phyloP scores from a whole-genome alignment of 345 rosid species.

The Mallotus nudiflorus region DNA sequence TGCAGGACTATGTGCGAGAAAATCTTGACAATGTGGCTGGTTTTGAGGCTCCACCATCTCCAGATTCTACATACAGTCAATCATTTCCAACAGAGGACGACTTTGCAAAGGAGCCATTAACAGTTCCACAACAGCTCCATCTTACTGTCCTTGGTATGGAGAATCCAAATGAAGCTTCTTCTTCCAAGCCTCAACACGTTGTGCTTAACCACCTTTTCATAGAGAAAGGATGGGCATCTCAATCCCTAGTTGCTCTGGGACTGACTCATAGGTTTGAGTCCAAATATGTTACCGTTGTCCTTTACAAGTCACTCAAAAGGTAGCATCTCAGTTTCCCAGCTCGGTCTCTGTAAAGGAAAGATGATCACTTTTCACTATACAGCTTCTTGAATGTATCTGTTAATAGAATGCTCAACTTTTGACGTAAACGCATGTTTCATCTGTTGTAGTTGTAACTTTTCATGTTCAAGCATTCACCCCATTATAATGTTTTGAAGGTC shows the following conservation, averaged over 20 bases:
- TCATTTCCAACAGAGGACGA: slow-evolving; percentile 63
- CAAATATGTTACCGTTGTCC: slow-evolving; percentile 86
- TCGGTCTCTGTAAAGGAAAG: slow-evolving; percentile 26
- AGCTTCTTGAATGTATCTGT: slow-evolving; percentile 19
- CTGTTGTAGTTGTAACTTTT: not conserved
- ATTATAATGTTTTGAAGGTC: no score
- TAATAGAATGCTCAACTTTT: slow-evolving; percentile 22
- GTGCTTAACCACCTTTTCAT: slow-evolving; percentile 83
- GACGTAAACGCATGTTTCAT: not conserved
- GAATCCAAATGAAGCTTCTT: slow-evolving; percentile 45
- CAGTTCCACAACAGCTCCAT: slow-evolving; percentile 73
- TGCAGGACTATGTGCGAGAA: slow-evolving; percentile 77
- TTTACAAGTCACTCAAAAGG: slow-evolving; percentile 76
- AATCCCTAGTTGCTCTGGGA: slow-evolving; percentile 77
- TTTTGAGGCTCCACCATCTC: slow-evolving; percentile 82
- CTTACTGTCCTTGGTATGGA: slow-evolving; percentile 58
- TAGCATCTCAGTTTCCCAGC: slow-evolving; percentile 22
- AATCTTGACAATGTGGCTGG: slow-evolving; percentile 70
- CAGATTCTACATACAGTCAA: slow-evolving; percentile 70
- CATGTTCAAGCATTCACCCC: no score
- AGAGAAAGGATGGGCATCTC: slow-evolving; percentile 79
- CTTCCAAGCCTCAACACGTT: slow-evolving; percentile 75
- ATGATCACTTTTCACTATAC: not conserved
- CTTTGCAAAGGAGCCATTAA: slow-evolving; percentile 70
- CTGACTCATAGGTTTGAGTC: slow-evolving; percentile 85